A percentile compares a stretch with the other conserved stretches of the same genome.
Evolutionary conservation across 345 rosid genomes (phyloP).

Genomic region (Gossypium mustelinum): DNA sequence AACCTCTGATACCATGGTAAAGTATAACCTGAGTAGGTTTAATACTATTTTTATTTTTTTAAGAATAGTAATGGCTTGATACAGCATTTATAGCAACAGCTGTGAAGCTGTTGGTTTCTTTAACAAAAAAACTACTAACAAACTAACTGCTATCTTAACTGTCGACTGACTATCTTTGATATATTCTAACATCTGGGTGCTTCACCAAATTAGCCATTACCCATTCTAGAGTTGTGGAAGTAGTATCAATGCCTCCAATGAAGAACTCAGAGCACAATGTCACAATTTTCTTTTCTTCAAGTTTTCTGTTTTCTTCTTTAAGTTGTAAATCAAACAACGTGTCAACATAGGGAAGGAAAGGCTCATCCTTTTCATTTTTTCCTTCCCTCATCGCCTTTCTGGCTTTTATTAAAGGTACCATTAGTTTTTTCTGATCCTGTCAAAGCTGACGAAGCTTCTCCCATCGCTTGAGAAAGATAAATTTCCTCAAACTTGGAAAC

Average conservation of each 20-base stretch:
- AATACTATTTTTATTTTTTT: too few species aligned
- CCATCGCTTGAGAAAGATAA: slow-evolving; percentile 7
- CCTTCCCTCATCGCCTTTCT: neutral
- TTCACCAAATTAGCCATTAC: slow-evolving; percentile 1
- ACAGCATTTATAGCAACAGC: too few species aligned
- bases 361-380: neutral
- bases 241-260: neutral
- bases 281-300: neutral
- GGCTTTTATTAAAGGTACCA: neutral
- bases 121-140: too few species aligned
- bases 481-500: slow-evolving; percentile 16
- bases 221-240: neutral
- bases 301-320: neutral
- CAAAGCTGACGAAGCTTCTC: neutral
- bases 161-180: too few species aligned
- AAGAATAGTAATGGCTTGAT: too few species aligned
- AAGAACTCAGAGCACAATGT: slow-evolving; percentile 9
- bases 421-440: neutral
- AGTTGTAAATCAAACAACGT: neutral
- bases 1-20: too few species aligned
- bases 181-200: neutral
- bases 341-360: neutral
- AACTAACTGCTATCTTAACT: too few species aligned
- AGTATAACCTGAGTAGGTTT: too few species aligned
- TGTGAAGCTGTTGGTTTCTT: too few species aligned